These are phyloP conservation scores for Blepharisma undulans DNA, from an alignment of 169 alveolate species.

Conservation along the genomic window DNA sequence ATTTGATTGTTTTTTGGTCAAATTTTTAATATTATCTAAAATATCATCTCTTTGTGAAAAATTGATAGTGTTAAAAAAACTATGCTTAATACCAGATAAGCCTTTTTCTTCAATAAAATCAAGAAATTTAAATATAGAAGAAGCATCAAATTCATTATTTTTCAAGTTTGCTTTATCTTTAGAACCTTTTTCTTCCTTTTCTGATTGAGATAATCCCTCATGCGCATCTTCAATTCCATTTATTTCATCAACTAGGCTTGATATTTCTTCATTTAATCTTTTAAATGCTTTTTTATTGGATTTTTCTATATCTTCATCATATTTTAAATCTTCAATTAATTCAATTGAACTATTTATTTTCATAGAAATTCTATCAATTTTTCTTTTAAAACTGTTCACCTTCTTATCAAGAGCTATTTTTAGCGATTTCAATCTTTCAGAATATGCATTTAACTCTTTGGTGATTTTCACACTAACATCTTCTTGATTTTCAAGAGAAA, in stretches of 20 bases:
- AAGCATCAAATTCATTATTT: neutral
- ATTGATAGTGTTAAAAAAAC: too few relatives aligned
- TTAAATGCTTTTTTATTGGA: too few relatives aligned
- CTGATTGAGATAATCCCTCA: neutral
- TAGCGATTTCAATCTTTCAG: neutral
- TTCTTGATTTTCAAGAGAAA: neutral
- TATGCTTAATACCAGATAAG: neutral
- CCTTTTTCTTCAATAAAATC: neutral
- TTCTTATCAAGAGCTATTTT: neutral
- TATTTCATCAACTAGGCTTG: neutral
- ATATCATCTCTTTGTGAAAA: neutral
- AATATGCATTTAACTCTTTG: neutral
- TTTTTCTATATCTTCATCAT: neutral
- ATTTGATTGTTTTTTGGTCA: neutral
- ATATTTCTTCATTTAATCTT: neutral
- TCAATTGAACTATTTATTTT: neutral
- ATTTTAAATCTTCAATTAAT: too few relatives aligned
- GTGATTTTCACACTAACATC: neutral
- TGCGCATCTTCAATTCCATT: neutral
- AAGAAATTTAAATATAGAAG: neutral
- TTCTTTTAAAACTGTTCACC: neutral
- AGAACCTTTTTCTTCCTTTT: neutral
- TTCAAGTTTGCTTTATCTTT: neutral
- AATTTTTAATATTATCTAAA: too few relatives aligned
- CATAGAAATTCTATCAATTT: neutral